Base-by-base conservation (phyloP, 2,329 filamentous ascomycete genomes). In the Aureobasidium sp. region DNA sequence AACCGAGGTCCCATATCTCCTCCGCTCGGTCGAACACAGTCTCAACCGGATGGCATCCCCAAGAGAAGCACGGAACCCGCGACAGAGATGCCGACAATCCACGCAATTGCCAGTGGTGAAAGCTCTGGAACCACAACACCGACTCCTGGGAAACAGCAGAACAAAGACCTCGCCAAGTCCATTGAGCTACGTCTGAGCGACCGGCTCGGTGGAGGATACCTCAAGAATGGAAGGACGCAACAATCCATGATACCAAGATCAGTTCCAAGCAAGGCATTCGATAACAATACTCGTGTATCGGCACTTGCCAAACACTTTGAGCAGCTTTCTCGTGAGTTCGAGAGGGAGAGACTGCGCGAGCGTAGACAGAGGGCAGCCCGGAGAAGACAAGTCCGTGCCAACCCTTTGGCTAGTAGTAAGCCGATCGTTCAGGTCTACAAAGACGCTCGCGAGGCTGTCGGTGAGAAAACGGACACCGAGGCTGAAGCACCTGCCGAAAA, bases 271-370 rank as follows among this genome's bases (percentile, higher is more conserved):
- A 87, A 84, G 64, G 83, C 79, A 60, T 79, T 84, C 49, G 56
- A 58, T 21, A 52, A 52, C 16, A 56, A 55, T 6, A 81, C 87
- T 3, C 88, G 86, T 62, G 93, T 98, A 2, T 94, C 90, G 7
- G 90, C 85, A n/a, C 76, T 98, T 45, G 89, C 93, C 16, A 88
- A 88, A 61, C 93, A 97, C 67, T 97, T 98, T 65, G 94, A 98
- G 68, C 90, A 97, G 67, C 77, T 98, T 54, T 96, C 90, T 61
- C 85, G 90, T 21, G 94, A 98, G 64, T 98, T 98, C 60, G 90
- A 96, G 65, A 95, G 91, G 62, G 91, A 98, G 70, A 81, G 93
- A 39, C 80, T 94, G 60, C 85, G 87, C 44, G 91, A 97, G 67
- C 82, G 88, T 59, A 85, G 85, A 62, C 86, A 90, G 66, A 77